phyloP scores from a whole-genome alignment of 192 early-diverging fungal species.

The Dissophora globulifera region DNA sequence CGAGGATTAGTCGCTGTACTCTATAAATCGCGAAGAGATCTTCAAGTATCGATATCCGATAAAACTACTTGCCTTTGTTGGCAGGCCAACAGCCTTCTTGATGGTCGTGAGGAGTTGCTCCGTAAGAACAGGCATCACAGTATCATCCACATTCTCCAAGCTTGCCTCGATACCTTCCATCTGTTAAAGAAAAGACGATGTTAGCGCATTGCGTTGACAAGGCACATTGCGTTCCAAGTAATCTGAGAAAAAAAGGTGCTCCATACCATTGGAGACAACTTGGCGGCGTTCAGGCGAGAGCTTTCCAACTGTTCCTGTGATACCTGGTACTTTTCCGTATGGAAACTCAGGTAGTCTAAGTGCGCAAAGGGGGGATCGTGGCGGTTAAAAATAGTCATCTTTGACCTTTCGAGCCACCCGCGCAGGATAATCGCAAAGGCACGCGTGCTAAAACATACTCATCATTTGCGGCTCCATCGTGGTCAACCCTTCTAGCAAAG shows the following conservation, averaged over 20 bases:
- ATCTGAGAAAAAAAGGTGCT: too few species aligned
- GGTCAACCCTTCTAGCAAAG: conserved; percentile 86
- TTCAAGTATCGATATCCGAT: background rate
- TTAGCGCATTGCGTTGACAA: background rate
- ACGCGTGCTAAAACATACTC: conserved; percentile 57
- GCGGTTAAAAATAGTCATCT: too few species aligned
- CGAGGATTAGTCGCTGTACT: too few species aligned
- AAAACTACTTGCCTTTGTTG: conserved; percentile 67
- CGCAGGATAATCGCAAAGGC: too few species aligned
- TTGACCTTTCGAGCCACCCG: too few species aligned
- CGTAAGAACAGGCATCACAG: conserved; percentile 71
- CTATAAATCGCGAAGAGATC: too few species aligned
- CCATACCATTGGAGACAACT: conserved; percentile 82
- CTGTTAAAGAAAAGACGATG: background rate
- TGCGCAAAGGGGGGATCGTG: background rate
- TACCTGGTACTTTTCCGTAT: conserved; percentile 87
- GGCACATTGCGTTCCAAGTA: too few species aligned
- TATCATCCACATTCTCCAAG: conserved; percentile 80
- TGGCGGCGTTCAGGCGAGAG: conserved; percentile 80
- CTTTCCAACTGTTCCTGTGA: conserved; percentile 88
- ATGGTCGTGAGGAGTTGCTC: conserved; percentile 78
- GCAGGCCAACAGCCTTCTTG: conserved; percentile 86
- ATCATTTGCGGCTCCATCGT: conserved; percentile 75
- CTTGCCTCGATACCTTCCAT: conserved; percentile 90
- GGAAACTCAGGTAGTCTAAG: conserved; percentile 88